Base-by-base conservation (phyloP, 2,329 filamentous ascomycete genomes). In the Fusarium veterinarium region DNA sequence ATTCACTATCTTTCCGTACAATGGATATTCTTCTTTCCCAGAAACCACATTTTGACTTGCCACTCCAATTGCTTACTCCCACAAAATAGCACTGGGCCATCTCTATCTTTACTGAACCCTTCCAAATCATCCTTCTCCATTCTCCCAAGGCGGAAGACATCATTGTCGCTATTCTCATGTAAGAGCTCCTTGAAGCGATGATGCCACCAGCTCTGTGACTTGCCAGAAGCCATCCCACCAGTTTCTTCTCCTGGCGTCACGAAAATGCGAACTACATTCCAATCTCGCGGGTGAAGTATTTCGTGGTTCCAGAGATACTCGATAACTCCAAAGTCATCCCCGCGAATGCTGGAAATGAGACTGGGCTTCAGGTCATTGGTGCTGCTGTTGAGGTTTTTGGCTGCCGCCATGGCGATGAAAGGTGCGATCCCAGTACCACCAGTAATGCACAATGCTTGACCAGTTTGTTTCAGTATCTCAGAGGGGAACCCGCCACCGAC, bases 1-100 rank as follows among this genome's bases (percentile, higher is more conserved):
- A 40, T 40, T 11, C 11, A 25, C n/a, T 52, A 67, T 42, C 63
- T 61, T 4, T 67, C 53, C 6, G 53, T 67, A 3, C 63, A 37
- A 10, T 67, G 35, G 7, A 67, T 25, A 4, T 42, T 13, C 17
- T 13, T 45, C 20, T 31, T 67, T 0, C 30, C 37, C 1, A 67
- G 40, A 3, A 67, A 30, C 64, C 64, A 67, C 63, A 67, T 61
- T 13, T 53, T 67, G 2, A 61, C 53, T 14, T 67, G 63, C 64
- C 64, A 67, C 8, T 67, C 64, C 8, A 67, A 20, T 8, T 67
- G 64, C 6, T 61, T 67, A 6, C 63, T 60, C 0, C 64, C 63
- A 8, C 64, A 67, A 14, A 67, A 67, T 0, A 67, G 14, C 17
- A 67, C 63, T 3, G 35, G 30, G 0, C 37, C 40, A 6, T 42